Evolutionary conservation across 2,329 filamentous ascomycete genomes (phyloP).

Genomic region (Pseudopithomyces chartarum): DNA sequence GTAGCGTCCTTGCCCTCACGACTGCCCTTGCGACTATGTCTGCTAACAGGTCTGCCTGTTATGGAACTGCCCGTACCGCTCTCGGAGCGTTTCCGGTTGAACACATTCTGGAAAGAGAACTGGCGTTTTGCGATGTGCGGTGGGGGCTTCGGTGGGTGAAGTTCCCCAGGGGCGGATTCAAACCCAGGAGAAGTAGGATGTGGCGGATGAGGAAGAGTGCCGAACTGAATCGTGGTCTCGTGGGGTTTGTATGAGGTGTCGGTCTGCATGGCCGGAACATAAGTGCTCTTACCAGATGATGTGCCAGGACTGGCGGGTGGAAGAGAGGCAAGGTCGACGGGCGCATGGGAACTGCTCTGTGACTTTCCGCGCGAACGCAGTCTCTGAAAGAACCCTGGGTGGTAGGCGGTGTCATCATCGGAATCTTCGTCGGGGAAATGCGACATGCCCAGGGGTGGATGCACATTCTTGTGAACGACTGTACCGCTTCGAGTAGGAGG

Average conservation of each 20-base stretch:
- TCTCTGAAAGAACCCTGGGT: slow-evolving; percentile 55
- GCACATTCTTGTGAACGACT: slow-evolving; percentile 57
- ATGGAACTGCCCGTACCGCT: slow-evolving; percentile 28
- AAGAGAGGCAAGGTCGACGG: slow-evolving; percentile 10
- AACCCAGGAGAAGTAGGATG: slow-evolving; percentile 38
- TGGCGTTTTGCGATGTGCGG: slow-evolving; percentile 69
- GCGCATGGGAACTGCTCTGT: slow-evolving; percentile 27
- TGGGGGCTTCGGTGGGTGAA: slow-evolving; percentile 62
- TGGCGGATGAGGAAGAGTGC: slow-evolving; percentile 37
- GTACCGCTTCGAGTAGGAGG: slow-evolving; percentile 37
- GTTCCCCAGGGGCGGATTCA: slow-evolving; percentile 48
- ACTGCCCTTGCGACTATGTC: slow-evolving; percentile 39
- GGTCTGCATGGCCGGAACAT: slow-evolving; percentile 49
- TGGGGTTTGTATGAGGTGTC: slow-evolving; percentile 54
- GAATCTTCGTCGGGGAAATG: slow-evolving; percentile 72
- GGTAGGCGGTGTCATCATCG: slow-evolving; percentile 45
- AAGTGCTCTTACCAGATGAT: slow-evolving; percentile 51
- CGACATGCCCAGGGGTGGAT: slow-evolving; percentile 87
- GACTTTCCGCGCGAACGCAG: slow-evolving; percentile 43
- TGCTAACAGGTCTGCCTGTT: slow-evolving; percentile 28
- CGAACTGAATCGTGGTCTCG: slow-evolving; percentile 50
- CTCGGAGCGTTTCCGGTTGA: slow-evolving; percentile 57
- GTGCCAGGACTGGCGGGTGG: slow-evolving; percentile 1
- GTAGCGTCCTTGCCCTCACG: slow-evolving; percentile 57
- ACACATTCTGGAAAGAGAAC: slow-evolving; percentile 91